Conservation (phyloP, 2,329 filamentous ascomycete species). For the Fusarium vanettenii region DNA sequence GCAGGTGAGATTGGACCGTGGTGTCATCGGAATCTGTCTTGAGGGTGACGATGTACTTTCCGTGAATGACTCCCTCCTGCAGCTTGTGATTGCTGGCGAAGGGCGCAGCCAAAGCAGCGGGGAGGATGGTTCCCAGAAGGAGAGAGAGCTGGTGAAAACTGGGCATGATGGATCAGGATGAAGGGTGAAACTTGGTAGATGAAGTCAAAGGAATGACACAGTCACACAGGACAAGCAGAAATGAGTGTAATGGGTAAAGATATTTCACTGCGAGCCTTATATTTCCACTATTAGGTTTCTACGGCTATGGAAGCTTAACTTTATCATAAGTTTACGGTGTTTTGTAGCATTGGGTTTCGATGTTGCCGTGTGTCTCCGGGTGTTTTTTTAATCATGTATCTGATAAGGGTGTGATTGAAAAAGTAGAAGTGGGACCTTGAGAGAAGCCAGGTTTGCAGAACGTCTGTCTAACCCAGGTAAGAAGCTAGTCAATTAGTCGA, state of each 20-base stretch:
- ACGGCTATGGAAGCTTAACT: too few species aligned
- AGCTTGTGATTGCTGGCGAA: not conserved
- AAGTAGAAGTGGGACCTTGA: not conserved
- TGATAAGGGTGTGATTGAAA: too few species aligned
- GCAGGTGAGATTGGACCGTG: conserved; percentile 58
- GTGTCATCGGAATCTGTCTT: conserved; percentile 55
- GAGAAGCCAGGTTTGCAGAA: not conserved
- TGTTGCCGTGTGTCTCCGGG: too few species aligned
- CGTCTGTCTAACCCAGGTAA: not conserved
- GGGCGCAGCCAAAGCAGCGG: not conserved
- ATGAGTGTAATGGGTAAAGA: not conserved
- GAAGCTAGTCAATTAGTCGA: not conserved
- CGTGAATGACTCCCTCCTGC: conserved; percentile 41
- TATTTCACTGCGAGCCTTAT: too few species aligned
- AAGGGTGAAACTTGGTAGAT: not conserved
- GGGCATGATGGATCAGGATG: not conserved
- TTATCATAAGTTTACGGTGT: too few species aligned
- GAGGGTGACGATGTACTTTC: conserved; percentile 71
- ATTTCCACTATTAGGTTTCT: too few species aligned
- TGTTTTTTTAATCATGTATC: too few species aligned
- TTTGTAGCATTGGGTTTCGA: too few species aligned
- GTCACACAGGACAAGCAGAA: not conserved
- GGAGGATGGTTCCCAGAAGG: not conserved
- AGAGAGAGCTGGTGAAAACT: not conserved
- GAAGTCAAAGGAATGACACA: not conserved